Base-by-base conservation (phyloP, 176 grass and related monocot species). In the Elaeis guineensis region DNA sequence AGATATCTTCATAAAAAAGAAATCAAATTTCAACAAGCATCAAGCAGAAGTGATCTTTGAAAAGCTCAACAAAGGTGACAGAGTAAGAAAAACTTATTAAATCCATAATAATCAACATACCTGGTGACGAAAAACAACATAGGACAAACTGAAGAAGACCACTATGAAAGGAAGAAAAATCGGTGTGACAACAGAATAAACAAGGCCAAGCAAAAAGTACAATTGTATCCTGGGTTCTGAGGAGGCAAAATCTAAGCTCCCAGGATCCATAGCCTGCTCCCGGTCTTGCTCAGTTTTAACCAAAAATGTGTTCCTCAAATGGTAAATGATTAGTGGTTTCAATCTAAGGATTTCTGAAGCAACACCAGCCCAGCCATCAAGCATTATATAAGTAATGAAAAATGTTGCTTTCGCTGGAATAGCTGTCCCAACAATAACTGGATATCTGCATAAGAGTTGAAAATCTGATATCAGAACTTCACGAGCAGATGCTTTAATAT, bases 401-500 rank as follows among this genome's bases (percentile, higher is more conserved):
- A 97, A 97, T 82, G 84, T 72, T 73, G 87, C 93, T 82, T 97
- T 97, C 84, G 91, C 91, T 44, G 93, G 87, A 74, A 97, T 91
- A 28, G 93, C 83, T 58, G 85, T 84, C 48, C 93, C 93, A 66
- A 97, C 72, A 57, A 78, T 90, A 78, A 85, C 78, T 61, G 87
- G 87, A 80, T 91, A 85, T 83, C 93, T 91, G 74, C 54, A 62
- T 52, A 55, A 16, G 32, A 44, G 35, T 29, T 8, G 54, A 23
- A 60, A 44, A 24, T 15, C 11, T 69, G 50, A 80, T 50, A 55
- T 65, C 64, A 65, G 19, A 23, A 52, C 56, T 64, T 22, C 18
- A 72, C 56, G 62, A 70, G 66, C 15, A 72, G 24, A 50, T 48
- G 15, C 39, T 28, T 32, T 65, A 69, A 24, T 1, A 30, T 30